Evolutionary conservation across 768 basidiomycete genomes (phyloP).

Genomic region (Xerocomus spinulosus): DNA sequence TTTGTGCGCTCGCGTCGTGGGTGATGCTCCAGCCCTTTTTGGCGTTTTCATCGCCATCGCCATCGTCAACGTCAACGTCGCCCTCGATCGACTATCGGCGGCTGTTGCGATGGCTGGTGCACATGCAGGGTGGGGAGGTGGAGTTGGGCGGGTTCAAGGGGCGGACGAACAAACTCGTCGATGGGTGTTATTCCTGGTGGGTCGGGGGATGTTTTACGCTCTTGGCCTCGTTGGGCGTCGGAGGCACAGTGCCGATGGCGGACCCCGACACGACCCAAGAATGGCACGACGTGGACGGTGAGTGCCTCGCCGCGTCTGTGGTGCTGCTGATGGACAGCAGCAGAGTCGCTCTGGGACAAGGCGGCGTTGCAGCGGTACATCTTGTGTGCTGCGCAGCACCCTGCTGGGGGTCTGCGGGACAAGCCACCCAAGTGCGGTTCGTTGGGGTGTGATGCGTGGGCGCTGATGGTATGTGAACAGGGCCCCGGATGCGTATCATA

Average conservation of each 20-base stretch:
- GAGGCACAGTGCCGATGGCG: no score
- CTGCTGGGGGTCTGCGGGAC: constrained; percentile 83
- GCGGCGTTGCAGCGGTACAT: constrained; percentile 84
- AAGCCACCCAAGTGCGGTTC: constrained; percentile 84
- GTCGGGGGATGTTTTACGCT: constrained; percentile 84
- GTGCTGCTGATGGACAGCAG: not conserved
- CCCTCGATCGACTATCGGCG: constrained; percentile 52
- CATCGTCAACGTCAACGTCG: not conserved
- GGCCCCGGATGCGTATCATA: constrained; percentile 92
- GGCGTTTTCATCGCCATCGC: constrained; percentile 3
- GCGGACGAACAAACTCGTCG: constrained; percentile 96
- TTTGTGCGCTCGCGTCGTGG: constrained; percentile 86
- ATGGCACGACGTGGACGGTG: constrained; percentile 76
- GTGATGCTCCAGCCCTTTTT: constrained; percentile 65
- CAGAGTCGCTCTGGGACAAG: constrained; percentile 52
- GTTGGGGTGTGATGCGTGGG: no score
- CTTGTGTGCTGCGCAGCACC: constrained; percentile 79
- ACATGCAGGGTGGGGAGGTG: constrained; percentile 77
- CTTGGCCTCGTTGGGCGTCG: constrained; percentile 54
- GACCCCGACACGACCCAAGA: no score
- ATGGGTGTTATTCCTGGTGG: constrained; percentile 99
- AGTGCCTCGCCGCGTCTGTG: constrained; percentile 6
- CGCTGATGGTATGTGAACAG: constrained; percentile 35
- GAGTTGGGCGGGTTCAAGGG: constrained; percentile 94
- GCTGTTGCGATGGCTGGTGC: constrained; percentile 74